Percentiles rank a stretch among this genome's conserved stretches.
These are phyloP conservation scores for Kwoniella dendrophila DNA, from an alignment of 768 basidiomycete genomes.

Conservation along the genomic window DNA sequence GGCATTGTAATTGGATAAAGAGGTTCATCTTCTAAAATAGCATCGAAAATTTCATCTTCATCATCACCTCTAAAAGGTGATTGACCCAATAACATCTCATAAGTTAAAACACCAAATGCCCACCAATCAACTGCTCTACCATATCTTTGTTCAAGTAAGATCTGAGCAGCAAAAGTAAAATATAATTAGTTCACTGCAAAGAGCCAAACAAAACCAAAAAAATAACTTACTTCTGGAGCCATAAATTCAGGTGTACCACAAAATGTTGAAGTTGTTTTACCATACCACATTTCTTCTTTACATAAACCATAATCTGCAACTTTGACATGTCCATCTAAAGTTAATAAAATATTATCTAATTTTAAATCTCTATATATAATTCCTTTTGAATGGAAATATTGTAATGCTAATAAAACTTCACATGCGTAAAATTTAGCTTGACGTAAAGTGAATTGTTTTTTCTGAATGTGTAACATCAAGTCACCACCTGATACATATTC, in stretches of 20 bases:
- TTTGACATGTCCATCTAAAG: constrained; percentile 95
- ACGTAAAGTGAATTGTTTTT: constrained; percentile 96
- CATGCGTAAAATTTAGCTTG: constrained; percentile 99
- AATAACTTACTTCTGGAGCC: constrained; percentile 86
- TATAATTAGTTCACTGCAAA: constrained; percentile 10
- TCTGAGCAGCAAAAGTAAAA: constrained; percentile 61
- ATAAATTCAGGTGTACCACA: constrained; percentile 99
- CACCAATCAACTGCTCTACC: constrained; percentile 99
- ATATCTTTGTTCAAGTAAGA: constrained; percentile 97
- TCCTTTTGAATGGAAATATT: constrained; percentile 98
- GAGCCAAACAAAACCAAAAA: no score
- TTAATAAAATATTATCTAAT: constrained; percentile 94
- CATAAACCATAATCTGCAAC: constrained; percentile 99
- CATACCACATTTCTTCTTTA: constrained; percentile 98
- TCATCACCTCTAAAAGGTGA: constrained; percentile 99
- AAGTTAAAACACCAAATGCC: constrained; percentile 98
- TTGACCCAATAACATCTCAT: constrained; percentile 98
- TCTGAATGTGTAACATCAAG: constrained; percentile 98
- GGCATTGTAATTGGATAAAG: constrained; percentile 99
- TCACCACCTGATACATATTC: constrained; percentile 99
- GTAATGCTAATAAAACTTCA: constrained; percentile 90
- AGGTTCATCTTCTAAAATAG: constrained; percentile 96
- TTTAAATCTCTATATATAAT: constrained; percentile 96
- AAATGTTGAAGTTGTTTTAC: constrained; percentile 95
- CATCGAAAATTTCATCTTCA: constrained; percentile 99